phyloP scores from a whole-genome alignment of 176 grass and related monocot genomes.

The Triticum timopheevii region DNA sequence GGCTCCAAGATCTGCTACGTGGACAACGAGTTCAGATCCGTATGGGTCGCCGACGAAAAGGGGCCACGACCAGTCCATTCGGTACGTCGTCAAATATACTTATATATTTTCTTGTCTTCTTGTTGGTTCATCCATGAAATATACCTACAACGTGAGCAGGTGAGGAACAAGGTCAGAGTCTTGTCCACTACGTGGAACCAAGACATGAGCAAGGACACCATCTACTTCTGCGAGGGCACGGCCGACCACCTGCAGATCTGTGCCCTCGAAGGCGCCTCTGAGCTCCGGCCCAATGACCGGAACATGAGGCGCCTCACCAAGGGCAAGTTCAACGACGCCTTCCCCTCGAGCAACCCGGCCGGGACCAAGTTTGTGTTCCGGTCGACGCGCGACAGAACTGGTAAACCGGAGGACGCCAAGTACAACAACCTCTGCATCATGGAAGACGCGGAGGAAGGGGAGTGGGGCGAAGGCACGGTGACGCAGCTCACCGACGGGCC shows the following conservation, averaged over 20 bases:
- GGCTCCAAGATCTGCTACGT: constrained; percentile 46
- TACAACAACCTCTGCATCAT: constrained; percentile 47
- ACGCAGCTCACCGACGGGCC: constrained; percentile 2
- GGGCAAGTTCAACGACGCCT: constrained; percentile 24
- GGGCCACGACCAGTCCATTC: too few relatives aligned
- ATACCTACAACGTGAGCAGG: too few relatives aligned
- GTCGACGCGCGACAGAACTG: constrained; percentile 24
- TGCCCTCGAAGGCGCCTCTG: not conserved
- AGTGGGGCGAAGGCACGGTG: not conserved
- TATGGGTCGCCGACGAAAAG: constrained; percentile 40
- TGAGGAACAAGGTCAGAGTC: too few relatives aligned
- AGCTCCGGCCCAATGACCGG: not conserved
- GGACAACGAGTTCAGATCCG: constrained; percentile 43
- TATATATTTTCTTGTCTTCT: too few relatives aligned
- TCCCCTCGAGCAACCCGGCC: constrained; percentile 8
- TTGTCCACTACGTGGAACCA: too few relatives aligned
- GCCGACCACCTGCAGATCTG: too few relatives aligned
- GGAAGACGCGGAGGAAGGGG: constrained; percentile 31
- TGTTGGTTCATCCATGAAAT: too few relatives aligned
- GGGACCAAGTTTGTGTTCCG: constrained; percentile 33
- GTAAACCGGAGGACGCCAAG: not conserved
- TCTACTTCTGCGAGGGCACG: too few relatives aligned
- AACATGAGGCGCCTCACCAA: constrained; percentile 6
- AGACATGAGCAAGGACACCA: too few relatives aligned
- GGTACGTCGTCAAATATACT: too few relatives aligned